Percentiles rank a stretch among this genome's conserved stretches.
Conservation (phyloP, 192 early-diverging fungal species). For the Obelidium mucronatum region DNA sequence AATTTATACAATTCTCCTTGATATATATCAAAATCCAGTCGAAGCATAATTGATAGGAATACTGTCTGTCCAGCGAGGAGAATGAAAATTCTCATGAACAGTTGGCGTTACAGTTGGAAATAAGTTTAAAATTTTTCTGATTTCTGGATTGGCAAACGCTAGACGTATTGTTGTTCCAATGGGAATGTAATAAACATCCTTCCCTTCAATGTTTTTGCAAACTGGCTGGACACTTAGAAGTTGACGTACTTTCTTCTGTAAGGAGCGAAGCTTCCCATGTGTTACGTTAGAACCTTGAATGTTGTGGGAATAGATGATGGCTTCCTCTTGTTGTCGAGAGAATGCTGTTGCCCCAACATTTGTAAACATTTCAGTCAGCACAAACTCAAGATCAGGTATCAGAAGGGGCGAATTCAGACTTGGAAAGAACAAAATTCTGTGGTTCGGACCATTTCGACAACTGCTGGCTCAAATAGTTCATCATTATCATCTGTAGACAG, state of each 20-base stretch:
- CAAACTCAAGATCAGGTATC: too few relatives aligned
- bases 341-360: not conserved
- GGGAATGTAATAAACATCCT: not conserved
- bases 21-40: too few relatives aligned
- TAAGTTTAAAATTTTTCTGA: not conserved
- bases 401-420: too few relatives aligned
- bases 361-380: not conserved
- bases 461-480: too few relatives aligned
- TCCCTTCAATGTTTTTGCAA: not conserved
- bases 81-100: not conserved
- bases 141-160: constrained; percentile 2
- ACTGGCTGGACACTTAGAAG: not conserved
- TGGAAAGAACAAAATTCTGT: too few relatives aligned
- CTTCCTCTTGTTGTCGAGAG: not conserved
- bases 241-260: not conserved
- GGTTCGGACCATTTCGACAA: too few relatives aligned
- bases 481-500: too few relatives aligned
- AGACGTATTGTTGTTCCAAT: not conserved
- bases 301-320: not conserved
- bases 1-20: not conserved
- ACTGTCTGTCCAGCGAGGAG: not conserved
- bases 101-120: not conserved
- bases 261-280: too few relatives aligned
- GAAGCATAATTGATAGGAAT: not conserved
- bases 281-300: too few relatives aligned